A percentile compares a stretch with the other conserved stretches of the same genome.
These are phyloP conservation scores for Blastomyces gilchristii DNA, from an alignment of 2,329 filamentous ascomycete genomes.

Conservation along the genomic window DNA sequence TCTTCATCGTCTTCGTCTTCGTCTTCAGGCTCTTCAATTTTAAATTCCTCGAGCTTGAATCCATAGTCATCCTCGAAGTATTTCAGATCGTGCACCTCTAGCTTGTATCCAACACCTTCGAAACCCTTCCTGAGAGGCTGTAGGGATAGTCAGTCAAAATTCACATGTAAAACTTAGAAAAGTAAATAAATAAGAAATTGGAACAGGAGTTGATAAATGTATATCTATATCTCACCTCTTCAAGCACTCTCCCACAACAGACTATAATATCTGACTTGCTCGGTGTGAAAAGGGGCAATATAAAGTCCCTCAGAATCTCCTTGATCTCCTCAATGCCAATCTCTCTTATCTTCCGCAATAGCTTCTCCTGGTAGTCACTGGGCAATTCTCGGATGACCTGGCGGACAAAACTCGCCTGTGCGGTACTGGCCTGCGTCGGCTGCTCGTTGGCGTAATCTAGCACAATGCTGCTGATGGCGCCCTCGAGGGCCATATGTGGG, in stretches of 20 bases:
- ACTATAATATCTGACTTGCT: slow-evolving; percentile 75
- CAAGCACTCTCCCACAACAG: slow-evolving; percentile 76
- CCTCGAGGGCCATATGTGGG: slow-evolving; percentile 64
- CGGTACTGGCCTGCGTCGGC: slow-evolving; percentile 71
- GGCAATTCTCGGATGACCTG: slow-evolving; percentile 67
- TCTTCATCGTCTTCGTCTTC: slow-evolving; percentile 46
- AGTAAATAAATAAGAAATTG: background rate
- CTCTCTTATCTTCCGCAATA: slow-evolving; percentile 65
- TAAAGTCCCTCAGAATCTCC: slow-evolving; percentile 59
- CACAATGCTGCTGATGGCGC: slow-evolving; percentile 82
- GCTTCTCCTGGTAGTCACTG: slow-evolving; percentile 64
- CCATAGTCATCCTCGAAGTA: slow-evolving; percentile 89
- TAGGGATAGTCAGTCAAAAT: slow-evolving; percentile 15
- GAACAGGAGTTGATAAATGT: background rate
- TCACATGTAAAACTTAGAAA: slow-evolving; percentile 8
- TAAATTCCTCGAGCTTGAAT: slow-evolving; percentile 52
- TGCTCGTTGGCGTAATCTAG: slow-evolving; percentile 80
- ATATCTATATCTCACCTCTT: slow-evolving; percentile 54
- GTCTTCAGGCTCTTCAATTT: slow-evolving; percentile 43
- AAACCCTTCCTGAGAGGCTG: slow-evolving; percentile 70
- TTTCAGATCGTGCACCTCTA: slow-evolving; percentile 60
- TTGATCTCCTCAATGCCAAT: slow-evolving; percentile 70
- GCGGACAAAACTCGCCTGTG: slow-evolving; percentile 70
- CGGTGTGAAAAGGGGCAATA: slow-evolving; percentile 71
- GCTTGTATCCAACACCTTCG: slow-evolving; percentile 64